Evolutionary conservation across 139 green algal species (phyloP).

Genomic region (Picochlorum sp.): DNA sequence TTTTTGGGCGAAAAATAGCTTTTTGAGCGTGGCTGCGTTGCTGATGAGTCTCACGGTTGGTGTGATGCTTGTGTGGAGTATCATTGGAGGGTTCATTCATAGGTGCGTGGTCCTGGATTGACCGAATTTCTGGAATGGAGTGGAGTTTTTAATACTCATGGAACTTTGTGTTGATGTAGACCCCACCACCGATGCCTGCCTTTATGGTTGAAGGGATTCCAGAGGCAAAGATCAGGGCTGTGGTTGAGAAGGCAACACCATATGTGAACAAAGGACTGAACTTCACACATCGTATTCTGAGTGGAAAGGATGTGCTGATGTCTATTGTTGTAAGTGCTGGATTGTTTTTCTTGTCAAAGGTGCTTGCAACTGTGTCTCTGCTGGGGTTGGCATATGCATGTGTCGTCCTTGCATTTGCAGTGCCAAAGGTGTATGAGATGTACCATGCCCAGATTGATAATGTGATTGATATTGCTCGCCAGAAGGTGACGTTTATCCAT

Average conservation of each 20-base stretch:
- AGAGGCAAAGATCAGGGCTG: constrained; percentile 20
- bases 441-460: constrained; percentile 49
- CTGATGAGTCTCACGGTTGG: constrained; percentile 16
- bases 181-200: constrained; percentile 26
- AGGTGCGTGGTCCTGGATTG: neutral
- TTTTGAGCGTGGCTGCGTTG: constrained; percentile 21
- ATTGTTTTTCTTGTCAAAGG: constrained; percentile 25
- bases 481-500: constrained; percentile 25
- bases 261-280: constrained; percentile 24
- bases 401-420: constrained; percentile 21
- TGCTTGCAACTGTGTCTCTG: constrained; percentile 26
- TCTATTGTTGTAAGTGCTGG: constrained; percentile 8
- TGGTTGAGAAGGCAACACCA: constrained; percentile 13
- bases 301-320: constrained; percentile 8
- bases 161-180: neutral
- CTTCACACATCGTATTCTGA: constrained; percentile 9
- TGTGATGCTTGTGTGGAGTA: constrained; percentile 31
- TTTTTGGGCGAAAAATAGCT: constrained; percentile 15
- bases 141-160: neutral
- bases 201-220: constrained; percentile 27
- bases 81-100: constrained; percentile 23
- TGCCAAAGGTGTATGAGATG: constrained; percentile 53
- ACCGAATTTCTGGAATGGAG: neutral
- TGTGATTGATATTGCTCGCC: constrained; percentile 18
- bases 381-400: constrained; percentile 25